A percentile compares a stretch with the other conserved stretches of the same genome.
Evolutionary conservation across 2,329 filamentous ascomycete genomes (phyloP).

Genomic region (Colletotrichum sp.): DNA sequence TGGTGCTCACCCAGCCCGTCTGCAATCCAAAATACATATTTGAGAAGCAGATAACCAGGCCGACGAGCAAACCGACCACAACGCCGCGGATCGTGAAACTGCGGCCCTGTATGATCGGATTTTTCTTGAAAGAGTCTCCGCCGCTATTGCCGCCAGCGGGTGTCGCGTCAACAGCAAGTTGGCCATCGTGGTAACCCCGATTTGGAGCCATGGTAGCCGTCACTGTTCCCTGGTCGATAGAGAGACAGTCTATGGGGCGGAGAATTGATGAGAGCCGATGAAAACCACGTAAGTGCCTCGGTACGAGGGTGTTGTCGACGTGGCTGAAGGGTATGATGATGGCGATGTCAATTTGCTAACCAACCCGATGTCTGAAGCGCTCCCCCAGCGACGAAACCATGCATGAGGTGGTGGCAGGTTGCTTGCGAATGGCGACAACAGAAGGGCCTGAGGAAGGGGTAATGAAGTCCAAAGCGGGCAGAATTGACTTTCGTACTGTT

Average conservation of each 20-base stretch:
- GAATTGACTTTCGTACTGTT: background rate
- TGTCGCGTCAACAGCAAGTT: background rate
- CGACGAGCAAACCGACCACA: slow-evolving; percentile 79
- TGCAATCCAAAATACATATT: slow-evolving; percentile 99
- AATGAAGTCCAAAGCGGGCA: background rate
- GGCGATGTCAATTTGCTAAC: background rate
- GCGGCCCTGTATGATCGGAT: slow-evolving; percentile 44
- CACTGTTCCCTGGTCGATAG: background rate
- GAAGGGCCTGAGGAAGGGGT: background rate
- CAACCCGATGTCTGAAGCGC: background rate
- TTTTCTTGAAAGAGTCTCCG: background rate
- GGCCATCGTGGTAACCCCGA: background rate
- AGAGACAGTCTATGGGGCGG: background rate
- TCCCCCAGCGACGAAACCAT: background rate
- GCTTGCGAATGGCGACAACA: background rate
- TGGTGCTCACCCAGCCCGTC: slow-evolving; percentile 73
- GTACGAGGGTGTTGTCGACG: background rate
- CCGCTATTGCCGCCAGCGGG: background rate
- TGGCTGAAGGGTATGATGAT: background rate
- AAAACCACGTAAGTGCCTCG: background rate
- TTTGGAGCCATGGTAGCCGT: slow-evolving; percentile 4
- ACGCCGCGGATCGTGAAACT: slow-evolving; percentile 89
- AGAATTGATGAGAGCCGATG: background rate
- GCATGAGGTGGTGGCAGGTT: background rate
- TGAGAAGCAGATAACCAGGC: slow-evolving; percentile 90